Evolutionary conservation across 177 flowering plant species (phyloP), one percentile per base, ranked within the genome.

Genomic region (Vitis hybrid): DNA sequence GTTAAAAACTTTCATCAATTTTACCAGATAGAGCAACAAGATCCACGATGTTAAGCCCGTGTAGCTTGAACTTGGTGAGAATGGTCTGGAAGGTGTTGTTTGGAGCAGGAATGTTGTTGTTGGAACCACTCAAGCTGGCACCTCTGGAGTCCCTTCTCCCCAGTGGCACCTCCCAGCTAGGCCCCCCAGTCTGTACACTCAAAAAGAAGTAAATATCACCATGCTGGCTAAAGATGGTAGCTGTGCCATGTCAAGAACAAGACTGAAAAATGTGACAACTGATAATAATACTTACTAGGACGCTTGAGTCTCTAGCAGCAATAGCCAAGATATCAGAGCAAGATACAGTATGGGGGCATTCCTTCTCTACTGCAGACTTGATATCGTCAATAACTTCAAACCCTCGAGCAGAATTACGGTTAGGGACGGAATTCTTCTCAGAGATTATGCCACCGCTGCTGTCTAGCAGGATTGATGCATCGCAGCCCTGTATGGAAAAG

Each of bases 101-200:
- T 64, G 98, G 97, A 64, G 98, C 97, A 51, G 98, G 98, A 77
- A 94, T 91, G 82, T 92, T 77, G 73, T 89, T 77, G 87, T 94
- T 92, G 4, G 97, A 89, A 51, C 97, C 97, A 70, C 92, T 88
- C 78, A 94, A 76, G 79, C 98, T 94, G 64, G 97, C 97, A 11
- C 82, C 83, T 76, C 68, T 84, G 2, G 97, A 80, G 79, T 94
- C 98, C 72, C 93, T 94, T 73, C 98, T 88, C 72, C 98, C 98
- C 60, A 94, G 74, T 69, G 98, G 97, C 2, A 94, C 98, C 65
- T 77, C 91, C 98, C 97, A 92, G 77, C 73, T 75, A 1, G 93
- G 97, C 29, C 98, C 98, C 29, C 97, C 97, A 69, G 85, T 69
- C 97, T 92, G 73, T 45, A 56, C 0, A 59, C 1, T 70, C 15